Evolutionary conservation across 805 yeast genomes (phyloP), one percentile per base, ranked within the genome.

Genomic region (Candida hispaniensis): DNA sequence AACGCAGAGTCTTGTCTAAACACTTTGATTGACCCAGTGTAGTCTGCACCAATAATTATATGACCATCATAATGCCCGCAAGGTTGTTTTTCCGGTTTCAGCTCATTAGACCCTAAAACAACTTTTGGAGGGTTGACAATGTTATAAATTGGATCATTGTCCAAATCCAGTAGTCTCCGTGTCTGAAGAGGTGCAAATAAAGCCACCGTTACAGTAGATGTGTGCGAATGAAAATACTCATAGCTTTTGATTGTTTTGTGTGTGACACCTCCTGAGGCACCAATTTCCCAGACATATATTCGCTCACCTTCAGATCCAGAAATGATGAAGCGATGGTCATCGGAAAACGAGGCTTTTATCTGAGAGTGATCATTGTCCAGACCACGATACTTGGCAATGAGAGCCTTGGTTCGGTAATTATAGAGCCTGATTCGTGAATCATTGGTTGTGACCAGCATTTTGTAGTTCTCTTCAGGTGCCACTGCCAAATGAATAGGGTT

Each of bases 241-340:
- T 76, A 79, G 40, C 73, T 70, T 26, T 63, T 63, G 48, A 79
- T 39, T 12, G 46, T 48, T 28, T 46, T 50, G 28, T 44, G 45
- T 30, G 47, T 39, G 14, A 39, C 32, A 14, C 45, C 52, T 4
- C 50, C 50, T 26, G 54, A 58, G 3, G 18, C 25, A 2, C 14
- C 51, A 26, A 67, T 54, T 38, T 68, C 66, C 97, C 97, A 88
- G 8, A 81, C 59, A 49, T 85, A 86, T 9, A 80, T 71, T 74
- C 85, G 74, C 46, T 80, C 82, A 56, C 86, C 91, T 51, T 86
- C 95, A 8, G 93, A 79, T 0, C 94, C 94, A 6, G 79, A 65
- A 6, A 85, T 66, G 5, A 85, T 66, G 48, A 69, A 71, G 8
- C 58, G 49, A 34, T 63, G 57, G 46, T 74, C 74, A 34, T 72